Evolutionary conservation across 2,329 filamentous ascomycete genomes (phyloP), one percentile per base, ranked within the genome.

Genomic region (Cladosporium oxysporum): DNA sequence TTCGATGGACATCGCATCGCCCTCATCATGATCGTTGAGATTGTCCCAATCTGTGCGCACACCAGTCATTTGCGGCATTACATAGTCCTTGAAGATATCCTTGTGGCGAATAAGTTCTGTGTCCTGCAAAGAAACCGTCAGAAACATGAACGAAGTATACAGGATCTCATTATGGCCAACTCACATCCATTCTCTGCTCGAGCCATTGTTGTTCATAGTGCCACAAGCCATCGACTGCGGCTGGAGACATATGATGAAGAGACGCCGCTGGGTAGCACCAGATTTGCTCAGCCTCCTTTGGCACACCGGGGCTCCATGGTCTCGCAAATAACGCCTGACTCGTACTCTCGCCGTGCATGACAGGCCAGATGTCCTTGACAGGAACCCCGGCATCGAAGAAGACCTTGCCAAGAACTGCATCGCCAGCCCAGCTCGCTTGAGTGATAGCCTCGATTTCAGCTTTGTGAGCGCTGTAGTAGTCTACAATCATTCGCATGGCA

Each of bases 361-460:
- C 21, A 50, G 81, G 81, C 72, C 76, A 81, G 0, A 77, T 74
- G 26, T 74, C 73, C 5, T 78, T 80, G 66, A 85, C 62, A 5
- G 76, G 71, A 11, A 85, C 77, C 0, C 80, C 80, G 26, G 77
- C 79, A 50, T 80, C 75, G 67, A 77, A 78, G 55, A 85, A 69
- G 5, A 79, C 79, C 75, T 79, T 83, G 2, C 83, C 84, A 3
- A 85, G 72, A 8, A 85, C 79, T 49, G 82, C 83, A 64, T 86
- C 84, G 5, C 84, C 84, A 58, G 83, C 85, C 72, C 82, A 85
- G 66, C 87, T 84, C 14, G 77, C 70, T 33, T 76, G 75, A 29
- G 83, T 75, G 35, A 79, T 67, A 6, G 78, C 74, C 57, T 81
- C 75, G 76, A 80, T 83, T 44, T 73, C 67, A 23, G 78, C 71